Evolutionary conservation across 2,329 filamentous ascomycete genomes (phyloP).

Genomic region (Fusarium sp.): DNA sequence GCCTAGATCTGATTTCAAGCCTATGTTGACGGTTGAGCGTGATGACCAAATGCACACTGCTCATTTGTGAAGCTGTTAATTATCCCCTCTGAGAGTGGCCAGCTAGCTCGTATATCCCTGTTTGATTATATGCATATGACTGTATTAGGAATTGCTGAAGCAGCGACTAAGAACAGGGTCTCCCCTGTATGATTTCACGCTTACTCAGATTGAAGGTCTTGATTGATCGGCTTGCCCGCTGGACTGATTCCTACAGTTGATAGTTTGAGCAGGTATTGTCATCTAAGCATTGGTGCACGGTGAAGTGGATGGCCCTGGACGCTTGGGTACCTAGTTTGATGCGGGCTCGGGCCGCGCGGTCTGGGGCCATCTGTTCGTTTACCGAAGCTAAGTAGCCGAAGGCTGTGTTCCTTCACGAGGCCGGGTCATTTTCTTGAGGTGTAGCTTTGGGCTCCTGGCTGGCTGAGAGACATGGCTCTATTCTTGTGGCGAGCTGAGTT

Average conservation of each 20-base stretch:
- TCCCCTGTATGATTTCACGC: too few species aligned
- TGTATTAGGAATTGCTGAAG: too few species aligned
- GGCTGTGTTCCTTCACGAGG: neutral
- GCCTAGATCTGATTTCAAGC: neutral
- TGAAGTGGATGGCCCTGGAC: neutral
- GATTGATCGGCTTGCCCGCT: neutral
- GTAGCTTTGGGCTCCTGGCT: accelerated
- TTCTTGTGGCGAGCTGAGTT: neutral
- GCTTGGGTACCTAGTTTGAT: neutral
- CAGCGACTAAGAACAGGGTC: too few species aligned
- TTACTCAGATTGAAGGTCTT: neutral
- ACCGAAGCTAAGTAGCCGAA: neutral
- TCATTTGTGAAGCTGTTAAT: neutral
- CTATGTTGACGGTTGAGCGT: neutral
- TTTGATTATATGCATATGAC: too few species aligned
- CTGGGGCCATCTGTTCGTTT: neutral
- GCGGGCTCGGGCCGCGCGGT: neutral
- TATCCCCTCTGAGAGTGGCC: too few species aligned
- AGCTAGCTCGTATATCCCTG: too few species aligned
- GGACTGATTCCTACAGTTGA: accelerated
- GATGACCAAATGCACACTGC: neutral
- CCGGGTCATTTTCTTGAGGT: too few species aligned
- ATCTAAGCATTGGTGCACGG: too few species aligned
- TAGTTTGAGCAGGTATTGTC: too few species aligned
- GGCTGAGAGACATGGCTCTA: neutral